Evolutionary conservation across 305 asterid genomes (phyloP).

Genomic region (Caryopteris hybrid): DNA sequence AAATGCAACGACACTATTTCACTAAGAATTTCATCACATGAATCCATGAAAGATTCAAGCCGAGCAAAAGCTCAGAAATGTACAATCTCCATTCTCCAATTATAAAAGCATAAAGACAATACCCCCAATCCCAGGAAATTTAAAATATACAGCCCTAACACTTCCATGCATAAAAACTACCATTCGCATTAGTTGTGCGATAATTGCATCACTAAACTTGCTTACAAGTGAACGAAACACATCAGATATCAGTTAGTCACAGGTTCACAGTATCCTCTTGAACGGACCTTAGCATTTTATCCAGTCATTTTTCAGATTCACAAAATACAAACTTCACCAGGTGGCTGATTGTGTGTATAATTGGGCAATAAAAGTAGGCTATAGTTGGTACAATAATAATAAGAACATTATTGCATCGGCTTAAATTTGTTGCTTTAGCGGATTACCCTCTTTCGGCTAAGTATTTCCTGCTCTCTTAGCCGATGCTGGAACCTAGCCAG

Average conservation of each 20-base stretch:
- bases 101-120: background rate
- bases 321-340: constrained; percentile 35
- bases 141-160: constrained; percentile 10
- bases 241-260: constrained; percentile 12
- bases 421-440: constrained; percentile 31
- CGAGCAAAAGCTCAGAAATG: background rate
- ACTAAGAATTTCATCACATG: too few relatives aligned
- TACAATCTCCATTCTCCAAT: constrained; percentile 11
- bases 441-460: constrained; percentile 60
- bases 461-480: constrained; percentile 74
- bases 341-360: constrained; percentile 23
- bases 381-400: constrained; percentile 31
- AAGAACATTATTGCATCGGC: constrained; percentile 23
- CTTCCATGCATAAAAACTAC: background rate
- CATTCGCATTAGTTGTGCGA: background rate
- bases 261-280: constrained; percentile 17
- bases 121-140: constrained; percentile 10
- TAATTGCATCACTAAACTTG: constrained; percentile 1
- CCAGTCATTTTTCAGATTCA: constrained; percentile 24
- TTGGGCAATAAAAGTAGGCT: constrained; percentile 25
- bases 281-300: constrained; percentile 6
- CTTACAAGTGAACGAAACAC: background rate
- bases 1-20: too few relatives aligned
- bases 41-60: background rate
- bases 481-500: constrained; percentile 96